phyloP scores from a whole-genome alignment of 1,139 yeast species.

The Suhomyces wounanorum region DNA sequence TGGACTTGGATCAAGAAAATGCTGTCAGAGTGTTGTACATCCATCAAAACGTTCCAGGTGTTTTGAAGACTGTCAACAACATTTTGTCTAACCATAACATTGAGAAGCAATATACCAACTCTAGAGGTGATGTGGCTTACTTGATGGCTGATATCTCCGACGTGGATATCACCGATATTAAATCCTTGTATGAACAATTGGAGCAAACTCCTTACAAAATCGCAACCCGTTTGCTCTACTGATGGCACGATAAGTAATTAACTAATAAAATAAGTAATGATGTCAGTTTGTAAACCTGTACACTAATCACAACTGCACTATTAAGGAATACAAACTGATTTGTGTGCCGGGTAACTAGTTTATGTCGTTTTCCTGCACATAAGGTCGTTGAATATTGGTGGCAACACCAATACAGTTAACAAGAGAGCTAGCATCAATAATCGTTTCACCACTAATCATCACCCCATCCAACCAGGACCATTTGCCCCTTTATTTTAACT shows the following conservation, averaged over 20 bases:
- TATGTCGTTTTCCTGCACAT: constrained; percentile 3
- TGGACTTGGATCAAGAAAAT: constrained; percentile 84
- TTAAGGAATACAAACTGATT: neutral
- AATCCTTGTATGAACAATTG: constrained; percentile 78
- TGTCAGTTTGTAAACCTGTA: neutral
- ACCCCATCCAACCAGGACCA: neutral
- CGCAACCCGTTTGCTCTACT: constrained; percentile 87
- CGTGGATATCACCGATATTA: constrained; percentile 80
- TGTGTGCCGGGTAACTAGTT: constrained; percentile 7
- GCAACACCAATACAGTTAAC: constrained; percentile 10
- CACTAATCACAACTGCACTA: neutral
- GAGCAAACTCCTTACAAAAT: constrained; percentile 91
- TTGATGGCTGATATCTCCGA: constrained; percentile 96
- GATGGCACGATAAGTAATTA: constrained; percentile 17
- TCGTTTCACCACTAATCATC: neutral
- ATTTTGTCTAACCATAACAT: constrained; percentile 93
- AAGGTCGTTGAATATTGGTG: constrained; percentile 12
- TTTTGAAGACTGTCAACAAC: constrained; percentile 93
- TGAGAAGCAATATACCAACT: constrained; percentile 96
- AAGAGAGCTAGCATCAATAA: neutral
- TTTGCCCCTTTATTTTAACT: neutral
- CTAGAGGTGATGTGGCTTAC: constrained; percentile 94
- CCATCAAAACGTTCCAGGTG: constrained; percentile 99
- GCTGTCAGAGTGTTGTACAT: constrained; percentile 92
- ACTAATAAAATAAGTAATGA: neutral